Evolutionary conservation across 2,329 filamentous ascomycete species (phyloP).

Genomic region (Pseudogymnoascus destructans): DNA sequence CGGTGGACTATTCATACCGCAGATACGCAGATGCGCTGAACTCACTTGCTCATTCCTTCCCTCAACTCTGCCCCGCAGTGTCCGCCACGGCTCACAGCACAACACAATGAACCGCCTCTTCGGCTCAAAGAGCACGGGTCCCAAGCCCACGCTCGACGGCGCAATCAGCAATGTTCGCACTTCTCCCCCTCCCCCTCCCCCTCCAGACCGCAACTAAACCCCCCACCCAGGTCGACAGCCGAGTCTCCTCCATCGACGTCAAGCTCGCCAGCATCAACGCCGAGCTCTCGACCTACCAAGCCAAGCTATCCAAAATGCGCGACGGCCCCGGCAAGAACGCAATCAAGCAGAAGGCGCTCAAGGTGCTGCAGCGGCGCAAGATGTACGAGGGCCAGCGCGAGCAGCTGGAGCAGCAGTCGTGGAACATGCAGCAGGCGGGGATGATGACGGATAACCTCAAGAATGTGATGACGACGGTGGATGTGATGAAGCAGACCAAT

Average conservation of each 20-base stretch:
- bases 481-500: conserved; percentile 93
- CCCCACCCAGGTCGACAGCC: conserved; percentile 51
- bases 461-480: conserved; percentile 96
- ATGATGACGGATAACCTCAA: conserved; percentile 99
- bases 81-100: conserved; percentile 20
- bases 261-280: conserved; percentile 87
- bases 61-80: background rate
- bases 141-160: conserved; percentile 75
- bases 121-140: conserved; percentile 70
- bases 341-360: conserved; percentile 86
- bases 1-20: background rate
- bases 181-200: background rate
- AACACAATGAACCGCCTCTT: conserved; percentile 92
- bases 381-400: conserved; percentile 90
- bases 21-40: too few relatives aligned
- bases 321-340: conserved; percentile 88
- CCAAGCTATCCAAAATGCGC: conserved; percentile 81
- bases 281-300: conserved; percentile 78
- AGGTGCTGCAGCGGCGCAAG: conserved; percentile 84
- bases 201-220: conserved; percentile 16
- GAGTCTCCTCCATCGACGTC: conserved; percentile 79
- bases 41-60: background rate
- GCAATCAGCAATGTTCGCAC: conserved; percentile 64
- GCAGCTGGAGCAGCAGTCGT: conserved; percentile 84
- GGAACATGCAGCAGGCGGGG: conserved; percentile 98